Evolutionary conservation across 495 filamentous ascomycete genomes (phyloP), one percentile per base, ranked within the genome.

Genomic region (Neurospora sp.): DNA sequence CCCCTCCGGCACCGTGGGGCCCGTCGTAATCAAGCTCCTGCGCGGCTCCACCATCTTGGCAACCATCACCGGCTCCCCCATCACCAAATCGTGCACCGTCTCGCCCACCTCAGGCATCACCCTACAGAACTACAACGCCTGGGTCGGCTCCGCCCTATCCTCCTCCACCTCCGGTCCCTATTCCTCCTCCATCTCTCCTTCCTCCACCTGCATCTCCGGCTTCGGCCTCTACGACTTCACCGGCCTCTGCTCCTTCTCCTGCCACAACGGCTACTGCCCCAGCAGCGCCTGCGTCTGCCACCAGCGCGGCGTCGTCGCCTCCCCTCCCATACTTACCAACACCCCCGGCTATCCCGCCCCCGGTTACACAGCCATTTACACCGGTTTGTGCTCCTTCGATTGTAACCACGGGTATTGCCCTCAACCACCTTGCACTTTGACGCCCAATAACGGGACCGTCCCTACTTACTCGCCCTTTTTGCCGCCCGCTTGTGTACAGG

Each of bases 11-110:
- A 76, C 81, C 40, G 81, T 80, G 0, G 89, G 89, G 0, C 75
- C 79, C 11, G 88, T 90, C 1, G 83, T 77, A 8, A 80, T 90
- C 62, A 84, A 79, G 0, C 72, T 90, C 16, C 39, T 20, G 3
- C 35, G 76, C 4, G 72, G 69, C 1, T 71, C 72, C 44, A 73
- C 40, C 5, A 44, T 35, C 1, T 27, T 77, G 2, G 66, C 72
- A 8, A 70, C 37, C 18, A 44, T 39, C 44, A 41, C 12, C 37
- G 71, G 46, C 42, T 59, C 44, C 3, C 42, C 73, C 23, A 74
- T 74, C 70, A 54, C 73, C 10, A 39, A n/a, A 18, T n/a, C 38
- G 27, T 72, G 73, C 73, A 74, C 31, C 44, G n/a, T 20, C 9
- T 54, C 46, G 2, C 46, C 46, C 1, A n/a, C 46, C 1, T 54